Evolutionary conservation across 2,329 filamentous ascomycete species (phyloP).

Genomic region (Balansia obtecta): DNA sequence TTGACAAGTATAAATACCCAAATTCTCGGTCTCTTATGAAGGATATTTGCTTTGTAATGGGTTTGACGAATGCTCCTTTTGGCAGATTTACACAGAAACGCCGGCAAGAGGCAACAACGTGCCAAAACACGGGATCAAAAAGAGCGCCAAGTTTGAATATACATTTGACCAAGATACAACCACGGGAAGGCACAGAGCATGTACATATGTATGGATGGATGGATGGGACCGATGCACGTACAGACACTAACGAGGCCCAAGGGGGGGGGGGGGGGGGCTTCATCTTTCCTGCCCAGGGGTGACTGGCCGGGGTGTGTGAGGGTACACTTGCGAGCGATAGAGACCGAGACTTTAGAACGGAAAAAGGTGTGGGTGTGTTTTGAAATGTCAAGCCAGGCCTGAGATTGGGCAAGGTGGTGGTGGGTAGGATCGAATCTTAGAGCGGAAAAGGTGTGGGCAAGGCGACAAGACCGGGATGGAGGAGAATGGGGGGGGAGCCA

Average conservation of each 20-base stretch:
- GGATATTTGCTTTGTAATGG: background rate
- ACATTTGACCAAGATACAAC: slow-evolving; percentile 3
- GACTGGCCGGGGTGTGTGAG: slow-evolving; percentile 3
- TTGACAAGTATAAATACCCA: background rate
- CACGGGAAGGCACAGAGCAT: slow-evolving; percentile 3
- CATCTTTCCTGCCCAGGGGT: slow-evolving; percentile 3
- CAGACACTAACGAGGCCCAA: slow-evolving; percentile 2
- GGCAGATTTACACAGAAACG: slow-evolving; percentile 1
- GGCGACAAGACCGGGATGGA: slow-evolving; percentile 1
- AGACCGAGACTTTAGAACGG: slow-evolving; percentile 2
- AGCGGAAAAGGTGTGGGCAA: slow-evolving; percentile 5
- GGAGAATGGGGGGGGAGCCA: slow-evolving; percentile 2
- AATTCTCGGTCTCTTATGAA: background rate
- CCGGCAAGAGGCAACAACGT: slow-evolving; percentile 3
- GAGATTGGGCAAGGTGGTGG: slow-evolving; percentile 4
- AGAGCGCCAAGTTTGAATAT: slow-evolving; percentile 5
- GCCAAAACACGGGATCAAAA: background rate
- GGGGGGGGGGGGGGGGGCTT: background rate
- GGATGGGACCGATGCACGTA: slow-evolving; percentile 3
- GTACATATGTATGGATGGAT: slow-evolving; percentile 3
- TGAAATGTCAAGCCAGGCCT: slow-evolving; percentile 1
- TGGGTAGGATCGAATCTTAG: slow-evolving; percentile 10
- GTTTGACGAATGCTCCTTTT: background rate
- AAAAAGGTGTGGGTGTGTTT: slow-evolving; percentile 3
- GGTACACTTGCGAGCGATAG: background rate